phyloP scores from a whole-genome alignment of 2,329 filamentous ascomycete genomes.

The Calcarisporium arbuscula region DNA sequence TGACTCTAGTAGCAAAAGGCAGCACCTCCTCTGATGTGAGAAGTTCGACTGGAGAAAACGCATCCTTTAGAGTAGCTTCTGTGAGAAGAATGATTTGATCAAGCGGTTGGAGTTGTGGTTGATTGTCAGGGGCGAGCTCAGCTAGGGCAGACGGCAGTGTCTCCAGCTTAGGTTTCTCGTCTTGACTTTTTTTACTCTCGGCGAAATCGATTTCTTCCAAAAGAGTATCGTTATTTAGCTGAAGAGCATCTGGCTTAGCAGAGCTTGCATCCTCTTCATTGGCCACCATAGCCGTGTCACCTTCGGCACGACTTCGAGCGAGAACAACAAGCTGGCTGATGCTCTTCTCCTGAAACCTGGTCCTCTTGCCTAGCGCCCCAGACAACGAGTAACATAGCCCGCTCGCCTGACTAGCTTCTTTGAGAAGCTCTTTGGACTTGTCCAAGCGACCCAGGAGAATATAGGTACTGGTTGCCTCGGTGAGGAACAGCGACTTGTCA shows the following conservation, averaged over 20 bases:
- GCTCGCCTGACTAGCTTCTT: conserved; percentile 59
- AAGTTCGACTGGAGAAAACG: conserved; percentile 72
- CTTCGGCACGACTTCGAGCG: conserved; percentile 61
- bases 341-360: conserved; percentile 71
- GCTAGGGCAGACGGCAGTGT: conserved; percentile 55
- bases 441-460: conserved; percentile 78
- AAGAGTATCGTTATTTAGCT: conserved; percentile 87
- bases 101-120: conserved; percentile 73
- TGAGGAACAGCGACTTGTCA: conserved; percentile 61
- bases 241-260: conserved; percentile 58
- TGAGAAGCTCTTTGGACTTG: conserved; percentile 65
- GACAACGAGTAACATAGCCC: conserved; percentile 77
- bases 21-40: conserved; percentile 90
- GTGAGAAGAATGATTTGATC: conserved; percentile 90
- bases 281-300: conserved; percentile 13
- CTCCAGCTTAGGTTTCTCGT: conserved; percentile 26
- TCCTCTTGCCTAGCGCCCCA: conserved; percentile 79
- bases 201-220: conserved; percentile 81
- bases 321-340: conserved; percentile 87
- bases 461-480: conserved; percentile 79
- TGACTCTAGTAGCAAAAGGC: conserved; percentile 82
- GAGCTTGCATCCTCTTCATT: conserved; percentile 13
- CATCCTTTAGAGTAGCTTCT: conserved; percentile 83
- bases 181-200: conserved; percentile 41
- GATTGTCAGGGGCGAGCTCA: conserved; percentile 66